These are phyloP conservation scores for Spirogloea muscicola DNA, from an alignment of 139 green algal species.

Conservation along the genomic window DNA sequence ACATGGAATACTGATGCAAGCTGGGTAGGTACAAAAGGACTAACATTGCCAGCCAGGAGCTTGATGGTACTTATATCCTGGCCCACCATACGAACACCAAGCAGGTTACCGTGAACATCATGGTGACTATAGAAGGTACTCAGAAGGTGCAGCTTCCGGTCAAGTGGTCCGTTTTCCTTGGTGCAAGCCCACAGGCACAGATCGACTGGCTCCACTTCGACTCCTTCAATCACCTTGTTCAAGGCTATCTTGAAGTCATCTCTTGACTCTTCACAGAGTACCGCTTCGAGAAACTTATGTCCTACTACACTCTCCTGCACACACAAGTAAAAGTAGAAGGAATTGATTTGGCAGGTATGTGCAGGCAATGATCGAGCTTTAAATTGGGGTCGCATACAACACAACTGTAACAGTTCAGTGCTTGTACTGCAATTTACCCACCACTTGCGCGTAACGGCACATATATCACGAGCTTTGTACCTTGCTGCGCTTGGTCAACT, in stretches of 20 bases:
- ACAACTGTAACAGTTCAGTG: no score
- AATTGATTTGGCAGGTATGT: no score
- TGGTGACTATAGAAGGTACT: conserved; percentile 21
- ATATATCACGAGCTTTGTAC: no score
- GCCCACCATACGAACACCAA: conserved; percentile 28
- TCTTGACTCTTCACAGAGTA: conserved; percentile 19
- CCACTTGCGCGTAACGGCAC: no score
- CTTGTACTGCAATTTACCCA: no score
- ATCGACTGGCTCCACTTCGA: conserved; percentile 19
- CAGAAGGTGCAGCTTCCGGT: conserved; percentile 6
- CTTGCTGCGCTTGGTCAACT: conserved; percentile 12
- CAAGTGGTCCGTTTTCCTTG: background rate
- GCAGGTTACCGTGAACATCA: conserved; percentile 20
- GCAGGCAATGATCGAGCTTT: background rate
- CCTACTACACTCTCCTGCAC: conserved; percentile 9
- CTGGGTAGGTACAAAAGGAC: no score
- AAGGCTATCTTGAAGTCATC: conserved; percentile 1
- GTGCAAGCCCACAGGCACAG: conserved; percentile 1
- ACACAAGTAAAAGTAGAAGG: no score
- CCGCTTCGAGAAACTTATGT: background rate
- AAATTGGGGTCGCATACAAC: background rate
- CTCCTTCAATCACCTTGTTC: conserved; percentile 1
- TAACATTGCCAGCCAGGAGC: conserved; percentile 16
- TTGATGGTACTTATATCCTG: conserved; percentile 37
- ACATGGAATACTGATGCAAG: no score